Base-by-base conservation (phyloP, 768 basidiomycete genomes). In the Auriscalpium orientale region DNA sequence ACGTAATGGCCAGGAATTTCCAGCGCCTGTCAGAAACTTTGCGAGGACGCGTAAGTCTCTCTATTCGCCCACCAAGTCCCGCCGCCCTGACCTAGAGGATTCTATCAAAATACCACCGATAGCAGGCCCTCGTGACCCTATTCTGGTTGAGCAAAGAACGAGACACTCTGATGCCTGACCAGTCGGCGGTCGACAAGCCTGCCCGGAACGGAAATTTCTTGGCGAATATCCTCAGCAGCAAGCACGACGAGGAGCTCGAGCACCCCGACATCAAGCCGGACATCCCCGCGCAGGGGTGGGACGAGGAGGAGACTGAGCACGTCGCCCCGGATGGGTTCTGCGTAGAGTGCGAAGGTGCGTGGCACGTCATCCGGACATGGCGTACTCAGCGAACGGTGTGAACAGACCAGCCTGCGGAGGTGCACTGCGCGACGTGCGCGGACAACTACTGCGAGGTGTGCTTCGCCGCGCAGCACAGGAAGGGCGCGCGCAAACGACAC, bases 391-490 rank as follows among this genome's bases (percentile, higher is more conserved):
- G 49, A 40, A 50, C 44, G 54, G 53, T 36, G 47, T 16, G 37
- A 34, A 45, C 56, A 93, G 91, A 93, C 73, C 91, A 93, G 67
- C 89, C 91, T 54, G 87, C 89, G 5, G 80, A 89, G 65, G 64
- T 92, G 20, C 68, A 74, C 51, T 93, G 91, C 65, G 82, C 85
- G 64, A 77, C 79, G 11, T 93, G 91, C 66, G 71, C 65, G 3
- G 91, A 92, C 65, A 68, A 75, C 18, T 92, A 83, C 64, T 92
- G 91, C 58, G 86, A 91, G 65, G 91, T 93, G 21, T 93, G 91
- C 75, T 93, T 87, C 67, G 80, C 86, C 10, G 80, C 90, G 1
- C 89, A 89, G 65, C 91, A 93, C 68, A 75, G 90, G 48, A 93
- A 92, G 63, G 91, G 91, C 8, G 76, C 83, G 2, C 77, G 91